A percentile compares a stretch with the other conserved stretches of the same genome.
These are phyloP conservation scores for Hyaloperonospora brassicae DNA, from an alignment of 352 stramenopile species.

Conservation along the genomic window DNA sequence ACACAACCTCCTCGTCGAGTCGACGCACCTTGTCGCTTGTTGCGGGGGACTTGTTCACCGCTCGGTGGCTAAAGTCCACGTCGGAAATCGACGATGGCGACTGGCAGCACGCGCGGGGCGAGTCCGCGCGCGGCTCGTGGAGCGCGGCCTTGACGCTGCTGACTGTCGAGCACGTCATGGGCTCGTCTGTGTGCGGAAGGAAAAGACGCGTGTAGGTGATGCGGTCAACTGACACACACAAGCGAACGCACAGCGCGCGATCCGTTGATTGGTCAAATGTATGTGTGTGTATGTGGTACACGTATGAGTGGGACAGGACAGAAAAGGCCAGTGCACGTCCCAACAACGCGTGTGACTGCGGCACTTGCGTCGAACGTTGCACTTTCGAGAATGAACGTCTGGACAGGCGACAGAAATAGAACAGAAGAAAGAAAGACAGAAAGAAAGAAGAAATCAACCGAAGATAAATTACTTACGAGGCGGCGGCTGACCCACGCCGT, in stretches of 20 bases:
- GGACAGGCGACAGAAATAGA: too few relatives aligned
- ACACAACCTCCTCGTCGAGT: background rate
- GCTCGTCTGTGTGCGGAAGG: background rate
- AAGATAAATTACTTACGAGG: too few relatives aligned
- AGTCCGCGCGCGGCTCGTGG: slow-evolving; percentile 28
- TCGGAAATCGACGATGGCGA: slow-evolving; percentile 65
- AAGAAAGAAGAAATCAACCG: too few relatives aligned
- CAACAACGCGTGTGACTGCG: too few relatives aligned
- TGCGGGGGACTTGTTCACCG: slow-evolving; percentile 5
- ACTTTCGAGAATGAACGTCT: slow-evolving; percentile 21
- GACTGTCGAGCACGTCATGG: slow-evolving; percentile 17
- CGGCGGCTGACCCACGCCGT: too few relatives aligned
- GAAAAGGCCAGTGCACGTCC: too few relatives aligned
- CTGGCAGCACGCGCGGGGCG: slow-evolving; percentile 32
- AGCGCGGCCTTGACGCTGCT: slow-evolving; percentile 9
- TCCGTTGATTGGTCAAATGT: too few relatives aligned
- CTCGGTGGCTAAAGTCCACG: slow-evolving; percentile 28
- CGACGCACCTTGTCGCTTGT: slow-evolving; percentile 30
- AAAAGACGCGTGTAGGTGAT: background rate
- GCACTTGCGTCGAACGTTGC: background rate
- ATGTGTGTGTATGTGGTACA: background rate
- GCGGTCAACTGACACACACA: background rate
- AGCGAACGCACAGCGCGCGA: too few relatives aligned
- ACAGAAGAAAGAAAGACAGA: too few relatives aligned
- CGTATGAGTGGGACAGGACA: too few relatives aligned